Evolutionary conservation across 768 basidiomycete genomes (phyloP).

Genomic region (Tephrocybe sp.): DNA sequence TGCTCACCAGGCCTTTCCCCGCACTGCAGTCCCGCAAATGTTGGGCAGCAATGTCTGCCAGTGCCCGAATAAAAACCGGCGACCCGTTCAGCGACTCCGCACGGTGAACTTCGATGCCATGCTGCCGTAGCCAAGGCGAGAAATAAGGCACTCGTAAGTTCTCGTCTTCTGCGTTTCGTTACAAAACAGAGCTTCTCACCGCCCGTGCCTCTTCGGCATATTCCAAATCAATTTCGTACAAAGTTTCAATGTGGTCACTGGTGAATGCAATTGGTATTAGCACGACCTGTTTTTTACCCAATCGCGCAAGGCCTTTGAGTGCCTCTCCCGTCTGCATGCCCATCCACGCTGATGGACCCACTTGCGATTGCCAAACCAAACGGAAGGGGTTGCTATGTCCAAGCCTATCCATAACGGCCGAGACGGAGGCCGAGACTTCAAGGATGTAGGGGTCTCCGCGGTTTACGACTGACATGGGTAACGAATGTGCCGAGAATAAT

Average conservation of each 20-base stretch:
- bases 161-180: slow-evolving; percentile 10
- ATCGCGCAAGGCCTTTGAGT: slow-evolving; percentile 79
- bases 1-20: slow-evolving; percentile 67
- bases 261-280: slow-evolving; percentile 98
- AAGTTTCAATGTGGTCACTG: slow-evolving; percentile 97
- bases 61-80: slow-evolving; percentile 91
- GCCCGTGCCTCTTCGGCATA: slow-evolving; percentile 89
- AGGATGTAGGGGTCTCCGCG: slow-evolving; percentile 97
- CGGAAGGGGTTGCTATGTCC: slow-evolving; percentile 83
- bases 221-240: slow-evolving; percentile 95
- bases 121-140: slow-evolving; percentile 47
- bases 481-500: slow-evolving; percentile 95
- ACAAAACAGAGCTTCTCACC: slow-evolving; percentile 48
- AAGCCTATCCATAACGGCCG: slow-evolving; percentile 89
- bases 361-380: slow-evolving; percentile 97
- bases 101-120: slow-evolving; percentile 86
- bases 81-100: slow-evolving; percentile 93
- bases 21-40: slow-evolving; percentile 69
- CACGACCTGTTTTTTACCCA: slow-evolving; percentile 75
- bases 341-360: slow-evolving; percentile 98
- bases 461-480: slow-evolving; percentile 98
- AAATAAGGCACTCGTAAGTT: slow-evolving; percentile 4
- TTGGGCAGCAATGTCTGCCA: slow-evolving; percentile 85
- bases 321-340: slow-evolving; percentile 94
- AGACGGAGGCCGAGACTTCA: slow-evolving; percentile 93